Conservation (phyloP, 2,329 filamentous ascomycete species). For the Myriosclerotinia curreyana region DNA sequence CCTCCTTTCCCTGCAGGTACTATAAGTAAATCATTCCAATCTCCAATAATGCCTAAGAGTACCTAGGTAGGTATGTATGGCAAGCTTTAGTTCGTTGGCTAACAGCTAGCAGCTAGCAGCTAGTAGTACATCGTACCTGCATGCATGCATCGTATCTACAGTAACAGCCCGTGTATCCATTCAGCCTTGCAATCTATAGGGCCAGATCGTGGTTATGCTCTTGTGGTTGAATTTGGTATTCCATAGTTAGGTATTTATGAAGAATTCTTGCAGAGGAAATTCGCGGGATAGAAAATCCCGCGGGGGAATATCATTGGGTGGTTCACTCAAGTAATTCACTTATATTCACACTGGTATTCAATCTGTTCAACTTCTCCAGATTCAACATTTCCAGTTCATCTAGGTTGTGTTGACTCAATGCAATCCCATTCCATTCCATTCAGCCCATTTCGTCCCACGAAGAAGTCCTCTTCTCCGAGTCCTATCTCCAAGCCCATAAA, state of each 20-base stretch:
- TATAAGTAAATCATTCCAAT: neutral
- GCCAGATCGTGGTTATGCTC: neutral
- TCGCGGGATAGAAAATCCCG: too few relatives aligned
- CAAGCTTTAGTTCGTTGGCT: neutral
- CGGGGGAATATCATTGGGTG: too few relatives aligned
- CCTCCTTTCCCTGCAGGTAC: neutral
- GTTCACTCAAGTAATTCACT: too few relatives aligned
- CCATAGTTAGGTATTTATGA: neutral
- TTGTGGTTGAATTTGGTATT: neutral
- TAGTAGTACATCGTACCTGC: slow-evolving; percentile 9
- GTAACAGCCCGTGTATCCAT: neutral
- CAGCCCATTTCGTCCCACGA: neutral
- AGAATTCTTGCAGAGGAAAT: too few relatives aligned
- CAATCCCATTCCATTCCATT: neutral
- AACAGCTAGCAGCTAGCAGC: neutral
- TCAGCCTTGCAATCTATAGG: neutral
- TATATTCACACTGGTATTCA: neutral
- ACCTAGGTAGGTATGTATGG: too few relatives aligned
- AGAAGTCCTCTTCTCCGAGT: neutral
- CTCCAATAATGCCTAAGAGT: neutral
- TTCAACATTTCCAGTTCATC: neutral
- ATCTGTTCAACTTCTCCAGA: neutral
- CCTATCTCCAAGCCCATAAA: slow-evolving; percentile 8
- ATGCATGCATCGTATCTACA: slow-evolving; percentile 16
- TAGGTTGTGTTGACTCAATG: neutral